Percentiles rank a stretch among this genome's conserved stretches.
phyloP scores from a whole-genome alignment of 352 stramenopile genomes.

The Blastocystis sp. region DNA sequence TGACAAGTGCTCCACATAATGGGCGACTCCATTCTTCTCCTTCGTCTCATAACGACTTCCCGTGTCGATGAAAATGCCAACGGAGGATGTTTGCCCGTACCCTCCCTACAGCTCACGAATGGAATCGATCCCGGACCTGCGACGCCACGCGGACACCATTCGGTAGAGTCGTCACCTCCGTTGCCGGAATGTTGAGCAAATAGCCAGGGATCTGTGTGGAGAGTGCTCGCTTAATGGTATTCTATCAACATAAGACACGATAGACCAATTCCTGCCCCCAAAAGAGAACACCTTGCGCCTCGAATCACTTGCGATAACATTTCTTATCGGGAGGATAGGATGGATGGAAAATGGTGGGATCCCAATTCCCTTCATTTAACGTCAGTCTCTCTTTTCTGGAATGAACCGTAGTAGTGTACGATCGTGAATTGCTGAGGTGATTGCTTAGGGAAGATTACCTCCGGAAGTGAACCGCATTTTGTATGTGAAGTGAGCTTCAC shows the following conservation, averaged over 20 bases:
- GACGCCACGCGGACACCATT: constrained; percentile 93
- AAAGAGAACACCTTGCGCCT: not conserved
- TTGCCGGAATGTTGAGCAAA: constrained; percentile 81
- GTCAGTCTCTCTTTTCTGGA: not conserved
- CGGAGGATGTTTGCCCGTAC: constrained; percentile 89
- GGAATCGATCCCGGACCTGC: constrained; percentile 64
- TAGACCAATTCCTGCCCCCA: not conserved
- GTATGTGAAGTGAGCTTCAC: constrained; percentile 69
- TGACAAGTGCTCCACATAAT: constrained; percentile 99
- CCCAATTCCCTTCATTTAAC: not conserved
- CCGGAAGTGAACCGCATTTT: constrained; percentile 94
- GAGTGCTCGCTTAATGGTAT: not conserved
- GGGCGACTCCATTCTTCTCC: constrained; percentile 93
- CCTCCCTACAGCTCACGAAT: constrained; percentile 64
- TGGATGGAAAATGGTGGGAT: not conserved
- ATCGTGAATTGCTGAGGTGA: not conserved
- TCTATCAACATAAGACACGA: not conserved
- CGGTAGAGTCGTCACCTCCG: constrained; percentile 85
- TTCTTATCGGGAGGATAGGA: not conserved
- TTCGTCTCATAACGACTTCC: constrained; percentile 92
- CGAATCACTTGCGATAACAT: not conserved
- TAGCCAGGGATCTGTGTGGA: constrained; percentile 64
- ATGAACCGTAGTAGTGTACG: constrained; percentile 22
- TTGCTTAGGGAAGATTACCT: constrained; percentile 67
- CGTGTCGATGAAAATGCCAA: constrained; percentile 90